These are phyloP conservation scores for Bidens hawaiensis DNA, from an alignment of 140 eudicot species.

Conservation along the genomic window DNA sequence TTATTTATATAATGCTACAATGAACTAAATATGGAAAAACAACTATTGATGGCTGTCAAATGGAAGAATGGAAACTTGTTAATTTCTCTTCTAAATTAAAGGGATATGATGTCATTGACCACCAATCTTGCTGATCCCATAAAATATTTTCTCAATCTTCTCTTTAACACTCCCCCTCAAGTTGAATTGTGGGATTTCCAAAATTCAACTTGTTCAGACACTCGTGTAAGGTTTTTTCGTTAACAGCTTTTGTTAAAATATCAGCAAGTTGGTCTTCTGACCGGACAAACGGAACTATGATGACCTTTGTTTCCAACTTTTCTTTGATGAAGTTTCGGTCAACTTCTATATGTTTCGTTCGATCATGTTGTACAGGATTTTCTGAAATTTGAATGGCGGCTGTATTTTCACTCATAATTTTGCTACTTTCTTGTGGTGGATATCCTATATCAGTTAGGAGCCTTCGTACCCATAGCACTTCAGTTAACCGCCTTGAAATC, in stretches of 20 bases:
- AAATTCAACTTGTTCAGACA: not conserved
- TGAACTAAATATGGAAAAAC: too few relatives aligned
- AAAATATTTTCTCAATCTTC: not conserved
- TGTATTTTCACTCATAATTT: too few relatives aligned
- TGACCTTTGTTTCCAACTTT: not conserved
- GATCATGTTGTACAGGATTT: too few relatives aligned
- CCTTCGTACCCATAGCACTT: too few relatives aligned
- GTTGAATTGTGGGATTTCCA: not conserved
- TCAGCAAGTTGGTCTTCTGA: slow-evolving; percentile 1
- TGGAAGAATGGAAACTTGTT: too few relatives aligned
- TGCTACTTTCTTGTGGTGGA: too few relatives aligned
- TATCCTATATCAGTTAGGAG: too few relatives aligned
- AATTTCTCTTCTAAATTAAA: too few relatives aligned
- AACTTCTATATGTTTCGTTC: too few relatives aligned
- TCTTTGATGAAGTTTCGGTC: not conserved
- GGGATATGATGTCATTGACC: not conserved
- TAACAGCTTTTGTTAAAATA: not conserved
- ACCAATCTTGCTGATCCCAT: not conserved
- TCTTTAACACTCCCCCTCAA: not conserved
- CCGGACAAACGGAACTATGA: not conserved
- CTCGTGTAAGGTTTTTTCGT: not conserved
- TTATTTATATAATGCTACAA: too few relatives aligned
- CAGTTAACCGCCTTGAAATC: too few relatives aligned
- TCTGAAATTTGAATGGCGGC: not conserved
- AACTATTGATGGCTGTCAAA: too few relatives aligned